These are phyloP conservation scores for Tuber indicum DNA, from an alignment of 495 filamentous ascomycete genomes.

Conservation along the genomic window DNA sequence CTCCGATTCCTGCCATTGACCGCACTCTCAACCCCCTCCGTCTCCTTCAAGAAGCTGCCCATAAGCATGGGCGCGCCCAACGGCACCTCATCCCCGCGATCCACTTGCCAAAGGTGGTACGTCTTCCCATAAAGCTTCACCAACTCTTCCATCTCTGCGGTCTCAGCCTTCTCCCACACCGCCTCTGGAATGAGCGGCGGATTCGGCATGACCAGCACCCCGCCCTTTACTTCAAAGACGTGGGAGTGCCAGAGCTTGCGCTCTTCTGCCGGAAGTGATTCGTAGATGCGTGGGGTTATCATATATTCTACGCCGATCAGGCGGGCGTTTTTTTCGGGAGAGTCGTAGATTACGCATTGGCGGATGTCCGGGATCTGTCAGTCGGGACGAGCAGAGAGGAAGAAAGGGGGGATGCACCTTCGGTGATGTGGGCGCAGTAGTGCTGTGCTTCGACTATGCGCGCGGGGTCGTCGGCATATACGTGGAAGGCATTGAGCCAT, in stretches of 20 bases:
- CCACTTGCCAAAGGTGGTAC: conserved; percentile 86
- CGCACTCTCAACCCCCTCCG: conserved; percentile 53
- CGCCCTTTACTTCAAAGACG: conserved; percentile 80
- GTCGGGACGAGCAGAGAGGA: conserved; percentile 5
- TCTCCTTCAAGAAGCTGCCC: conserved; percentile 60
- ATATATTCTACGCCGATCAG: conserved; percentile 90
- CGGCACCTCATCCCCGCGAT: conserved; percentile 69
- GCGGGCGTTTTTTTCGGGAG: conserved; percentile 56
- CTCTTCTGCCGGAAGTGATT: conserved; percentile 58
- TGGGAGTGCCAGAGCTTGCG: conserved; percentile 72
- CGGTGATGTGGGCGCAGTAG: conserved; percentile 74
- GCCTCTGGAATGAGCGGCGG: conserved; percentile 52
- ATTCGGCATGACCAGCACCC: conserved; percentile 78
- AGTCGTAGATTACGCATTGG: conserved; percentile 84
- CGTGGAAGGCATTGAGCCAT: conserved; percentile 79
- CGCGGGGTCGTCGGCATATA: conserved; percentile 62
- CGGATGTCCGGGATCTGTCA: conserved; percentile 51
- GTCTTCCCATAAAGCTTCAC: conserved; percentile 73
- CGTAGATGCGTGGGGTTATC: conserved; percentile 66
- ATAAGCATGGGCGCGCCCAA: conserved; percentile 70
- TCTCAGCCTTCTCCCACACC: conserved; percentile 71
- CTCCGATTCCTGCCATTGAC: conserved; percentile 60
- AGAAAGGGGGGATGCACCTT: conserved; percentile 46
- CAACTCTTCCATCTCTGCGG: conserved; percentile 69
- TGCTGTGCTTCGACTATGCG: conserved; percentile 73